Base-by-base conservation (phyloP, 306 rosid species). In the Sicyos baderoa region DNA sequence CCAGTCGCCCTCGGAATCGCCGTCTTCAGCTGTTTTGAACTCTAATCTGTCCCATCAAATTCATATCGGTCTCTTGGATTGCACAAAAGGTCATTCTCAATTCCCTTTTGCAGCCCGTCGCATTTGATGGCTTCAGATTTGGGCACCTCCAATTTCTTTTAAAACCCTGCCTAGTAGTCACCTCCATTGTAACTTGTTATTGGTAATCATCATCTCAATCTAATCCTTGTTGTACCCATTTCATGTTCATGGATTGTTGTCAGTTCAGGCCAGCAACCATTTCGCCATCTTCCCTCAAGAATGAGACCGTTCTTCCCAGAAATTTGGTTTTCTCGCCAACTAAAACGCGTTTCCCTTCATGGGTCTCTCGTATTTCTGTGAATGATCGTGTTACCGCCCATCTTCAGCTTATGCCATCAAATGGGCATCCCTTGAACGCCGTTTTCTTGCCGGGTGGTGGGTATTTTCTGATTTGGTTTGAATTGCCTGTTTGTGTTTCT, bases 321-420 rank as follows among this genome's bases (percentile, higher is more conserved):
- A 84, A 80, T 49, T 62, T 84, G 75, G n/a, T 54, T 72, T 74
- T 56, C 75, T 55, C 76, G 19, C 74, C 70, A 2, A 73, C 77
- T 63, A 80, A 72, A 45, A n/a, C 53, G 15, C 73, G 69, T 63
- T 82, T 76, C 4, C 59, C 65, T 11, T 1, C 40, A 11, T 77
- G 87, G 87, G 63, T 74, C 58, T 77, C 84, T 68, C 86, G 74
- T 52, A 68, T 77, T 80, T 74, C 54, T 15, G 72, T 58, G 1
- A 70, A 76, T 82, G 82, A 52, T 40, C 42, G 42, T 58, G 77
- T 81, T 23, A 75, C 80, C 58, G 75, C 74, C 37, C 83, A 72
- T 65, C 86, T 87, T 70, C 83, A 75, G 82, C 89, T 91, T 62
- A 89, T 75, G 77, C 86, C 92, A 59, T 87, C 95, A 75, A 89